phyloP scores from a whole-genome alignment of 2,329 filamentous ascomycete genomes.

The Xylaria sp. region DNA sequence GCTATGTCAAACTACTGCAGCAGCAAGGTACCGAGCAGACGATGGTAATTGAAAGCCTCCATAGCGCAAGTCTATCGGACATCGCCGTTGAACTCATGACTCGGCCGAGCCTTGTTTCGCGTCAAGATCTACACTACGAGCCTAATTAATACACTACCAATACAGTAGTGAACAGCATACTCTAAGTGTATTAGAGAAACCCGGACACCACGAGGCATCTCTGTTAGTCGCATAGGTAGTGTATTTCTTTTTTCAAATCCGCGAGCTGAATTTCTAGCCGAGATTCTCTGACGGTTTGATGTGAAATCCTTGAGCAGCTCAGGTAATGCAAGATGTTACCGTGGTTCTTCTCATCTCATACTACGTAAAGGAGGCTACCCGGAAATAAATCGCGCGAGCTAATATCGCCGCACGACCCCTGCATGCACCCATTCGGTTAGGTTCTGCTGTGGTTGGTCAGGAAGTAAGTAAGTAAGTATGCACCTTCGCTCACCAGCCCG shows the following conservation, averaged over 20 bases:
- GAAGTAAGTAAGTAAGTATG: neutral
- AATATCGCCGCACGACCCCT: slow-evolving; percentile 6
- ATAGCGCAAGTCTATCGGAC: slow-evolving; percentile 6
- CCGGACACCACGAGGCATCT: neutral
- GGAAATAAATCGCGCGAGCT: slow-evolving; percentile 6
- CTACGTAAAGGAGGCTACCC: no score
- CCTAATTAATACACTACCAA: neutral
- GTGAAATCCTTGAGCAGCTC: neutral
- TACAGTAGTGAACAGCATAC: neutral
- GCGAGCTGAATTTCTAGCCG: neutral
- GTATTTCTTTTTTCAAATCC: neutral
- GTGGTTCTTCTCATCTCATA: neutral
- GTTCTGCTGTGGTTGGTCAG: slow-evolving; percentile 2
- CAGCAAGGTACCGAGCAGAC: neutral
- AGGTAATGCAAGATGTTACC: slow-evolving; percentile 4
- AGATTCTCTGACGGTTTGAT: neutral
- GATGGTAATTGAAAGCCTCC: neutral
- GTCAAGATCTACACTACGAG: slow-evolving; percentile 17
- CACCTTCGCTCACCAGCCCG: neutral
- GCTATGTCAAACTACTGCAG: neutral
- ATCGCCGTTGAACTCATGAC: slow-evolving; percentile 17
- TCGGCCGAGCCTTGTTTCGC: neutral
- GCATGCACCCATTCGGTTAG: slow-evolving; percentile 5
- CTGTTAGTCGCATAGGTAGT: neutral
- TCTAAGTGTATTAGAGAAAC: neutral